Base-by-base conservation (phyloP, 2,329 filamentous ascomycete genomes). In the Sporothrix schenckii region DNA sequence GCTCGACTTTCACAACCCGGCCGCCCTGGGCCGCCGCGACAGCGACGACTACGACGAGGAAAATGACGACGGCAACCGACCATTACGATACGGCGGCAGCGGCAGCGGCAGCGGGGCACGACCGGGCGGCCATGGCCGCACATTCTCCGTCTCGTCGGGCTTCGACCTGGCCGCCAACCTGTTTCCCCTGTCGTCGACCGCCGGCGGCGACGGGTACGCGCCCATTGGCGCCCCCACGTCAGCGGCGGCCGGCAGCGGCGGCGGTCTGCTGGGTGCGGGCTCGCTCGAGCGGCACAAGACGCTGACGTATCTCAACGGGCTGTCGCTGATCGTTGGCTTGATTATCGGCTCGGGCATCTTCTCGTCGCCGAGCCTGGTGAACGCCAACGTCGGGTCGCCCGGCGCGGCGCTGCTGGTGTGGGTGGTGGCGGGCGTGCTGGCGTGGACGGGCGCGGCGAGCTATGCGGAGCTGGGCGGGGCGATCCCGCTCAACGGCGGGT, bases 81-180 rank as follows among this genome's bases (percentile, higher is more conserved):
- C 85, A 76, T 81, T 80, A 72, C 91, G 94, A 73, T 65, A 54
- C 41, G 63, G 24, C n/a, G 58, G 14, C 30, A 21, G 60, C 50
- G 11, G 78, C 27, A 79, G 79, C 73, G 41, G 3, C 10, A 5
- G 41, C 3, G 79, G 78, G 76, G 76, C 80, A 4, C 56, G 44
- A 54, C 24, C 6, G 6, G 49, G 49, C 11, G 21, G 81, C 41
- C 84, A 85, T 76, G 81, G 80, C 71, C 91, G 94, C 73, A 91
- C 92, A 21, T 97, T 94, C 81, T 97, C 94, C 13, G 88, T 97
- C 61, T 93, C 92, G 13, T 98, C 94, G 6, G 93, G 92, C 69
- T 99, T 99, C 80, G 94, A 98, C 81, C 97, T 97, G 79, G 90
- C 92, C n/a, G 89, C 91, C 70, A 96, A 93, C 76, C 85, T 99